These are phyloP conservation scores for Suhomyces guaymorum DNA, from an alignment of 1,139 yeast genomes.

Conservation along the genomic window DNA sequence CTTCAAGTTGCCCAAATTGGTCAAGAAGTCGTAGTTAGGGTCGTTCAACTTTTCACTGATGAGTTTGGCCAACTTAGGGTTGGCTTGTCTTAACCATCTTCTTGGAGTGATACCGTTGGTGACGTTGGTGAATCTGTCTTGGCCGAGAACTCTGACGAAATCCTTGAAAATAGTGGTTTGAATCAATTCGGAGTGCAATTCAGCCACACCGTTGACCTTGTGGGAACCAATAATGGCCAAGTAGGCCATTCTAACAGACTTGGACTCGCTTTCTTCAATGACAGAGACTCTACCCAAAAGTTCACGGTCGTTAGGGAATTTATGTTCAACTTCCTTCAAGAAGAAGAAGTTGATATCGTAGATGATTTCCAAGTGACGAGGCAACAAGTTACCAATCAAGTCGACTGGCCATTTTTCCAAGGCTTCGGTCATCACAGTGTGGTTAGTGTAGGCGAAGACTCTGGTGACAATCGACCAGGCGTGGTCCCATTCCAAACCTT, in stretches of 20 bases:
- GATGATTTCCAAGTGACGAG: constrained; percentile 89
- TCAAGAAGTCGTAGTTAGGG: constrained; percentile 61
- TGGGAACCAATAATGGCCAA: constrained; percentile 92
- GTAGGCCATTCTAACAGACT: constrained; percentile 89
- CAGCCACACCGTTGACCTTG: constrained; percentile 94
- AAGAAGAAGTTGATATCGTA: constrained; percentile 83
- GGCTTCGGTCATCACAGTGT: constrained; percentile 93
- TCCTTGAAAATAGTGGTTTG: constrained; percentile 88
- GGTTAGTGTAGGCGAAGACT: constrained; percentile 92
- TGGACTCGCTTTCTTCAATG: constrained; percentile 77
- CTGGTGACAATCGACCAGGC: constrained; percentile 84
- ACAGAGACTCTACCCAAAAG: constrained; percentile 73
- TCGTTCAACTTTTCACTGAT: constrained; percentile 73
- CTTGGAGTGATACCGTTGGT: constrained; percentile 96
- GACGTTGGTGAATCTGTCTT: constrained; percentile 83
- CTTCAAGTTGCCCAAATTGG: constrained; percentile 68
- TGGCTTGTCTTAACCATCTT: constrained; percentile 94
- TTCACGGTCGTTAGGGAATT: constrained; percentile 69
- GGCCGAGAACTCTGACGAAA: constrained; percentile 79
- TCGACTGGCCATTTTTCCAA: constrained; percentile 95
- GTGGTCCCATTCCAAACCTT: constrained; percentile 73
- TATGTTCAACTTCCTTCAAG: constrained; percentile 70
- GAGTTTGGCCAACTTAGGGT: constrained; percentile 72
- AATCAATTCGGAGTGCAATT: constrained; percentile 87
- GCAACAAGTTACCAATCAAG: constrained; percentile 72